Conservation (phyloP, 2,329 filamentous ascomycete genomes). For the Cercospora sp. region DNA sequence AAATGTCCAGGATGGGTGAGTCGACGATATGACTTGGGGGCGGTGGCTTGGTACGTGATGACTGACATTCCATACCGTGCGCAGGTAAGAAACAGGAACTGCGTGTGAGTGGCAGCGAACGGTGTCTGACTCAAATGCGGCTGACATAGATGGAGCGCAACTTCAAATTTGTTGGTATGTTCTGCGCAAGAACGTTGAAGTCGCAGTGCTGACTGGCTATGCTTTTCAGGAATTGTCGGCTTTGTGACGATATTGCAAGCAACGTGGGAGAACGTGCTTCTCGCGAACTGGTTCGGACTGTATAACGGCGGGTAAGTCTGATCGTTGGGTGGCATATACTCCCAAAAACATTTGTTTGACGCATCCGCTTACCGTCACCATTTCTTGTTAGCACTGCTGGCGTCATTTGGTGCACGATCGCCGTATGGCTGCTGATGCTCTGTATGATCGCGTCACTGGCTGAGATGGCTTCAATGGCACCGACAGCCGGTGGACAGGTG, state of each 20-base stretch:
- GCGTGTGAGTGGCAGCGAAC: conserved; percentile 36
- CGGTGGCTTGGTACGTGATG: neutral
- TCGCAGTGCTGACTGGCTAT: neutral
- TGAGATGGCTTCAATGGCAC: conserved; percentile 39
- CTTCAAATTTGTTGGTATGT: conserved; percentile 22
- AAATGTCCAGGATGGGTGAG: conserved; percentile 50
- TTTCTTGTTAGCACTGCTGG: conserved; percentile 14
- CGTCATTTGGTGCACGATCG: conserved; percentile 38
- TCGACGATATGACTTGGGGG: neutral
- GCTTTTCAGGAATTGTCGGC: conserved; percentile 49
- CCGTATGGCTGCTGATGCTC: conserved; percentile 38
- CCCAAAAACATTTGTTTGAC: neutral
- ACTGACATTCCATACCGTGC: neutral
- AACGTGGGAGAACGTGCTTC: conserved; percentile 56
- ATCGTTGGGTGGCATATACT: neutral
- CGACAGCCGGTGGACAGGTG: conserved; percentile 30
- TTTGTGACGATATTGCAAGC: conserved; percentile 56
- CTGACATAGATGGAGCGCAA: conserved; percentile 14
- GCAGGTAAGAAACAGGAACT: conserved; percentile 51
- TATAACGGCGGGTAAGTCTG: conserved; percentile 26
- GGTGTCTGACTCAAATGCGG: neutral
- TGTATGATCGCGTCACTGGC: conserved; percentile 38
- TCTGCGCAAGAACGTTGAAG: neutral
- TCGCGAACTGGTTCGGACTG: conserved; percentile 37
- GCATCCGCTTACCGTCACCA: neutral